Evolutionary conservation across 495 filamentous ascomycete genomes (phyloP).

Genomic region (Podospora pseudoanserina): DNA sequence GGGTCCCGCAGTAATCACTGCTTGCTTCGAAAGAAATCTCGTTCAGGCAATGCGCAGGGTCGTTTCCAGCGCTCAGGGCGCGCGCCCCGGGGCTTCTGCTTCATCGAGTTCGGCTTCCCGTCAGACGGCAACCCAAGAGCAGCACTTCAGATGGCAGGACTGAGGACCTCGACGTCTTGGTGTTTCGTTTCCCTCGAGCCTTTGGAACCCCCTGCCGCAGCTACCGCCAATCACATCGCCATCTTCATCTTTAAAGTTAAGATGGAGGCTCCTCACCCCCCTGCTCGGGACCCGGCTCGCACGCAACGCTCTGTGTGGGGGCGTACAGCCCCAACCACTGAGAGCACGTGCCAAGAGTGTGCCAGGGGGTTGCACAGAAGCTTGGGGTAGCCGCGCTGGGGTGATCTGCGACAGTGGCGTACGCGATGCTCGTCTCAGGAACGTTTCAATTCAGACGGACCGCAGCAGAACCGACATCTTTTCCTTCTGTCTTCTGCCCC

Average conservation of each 20-base stretch:
- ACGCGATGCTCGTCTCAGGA: constrained; percentile 31
- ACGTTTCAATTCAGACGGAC: constrained; percentile 37
- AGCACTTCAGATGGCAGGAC: constrained; percentile 25
- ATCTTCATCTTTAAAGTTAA: constrained; percentile 34
- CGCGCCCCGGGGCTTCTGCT: neutral
- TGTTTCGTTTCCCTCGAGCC: constrained; percentile 27
- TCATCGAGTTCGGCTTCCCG: constrained; percentile 10
- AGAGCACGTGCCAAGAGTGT: constrained; percentile 25
- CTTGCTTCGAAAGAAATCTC: constrained; percentile 5
- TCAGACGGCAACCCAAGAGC: neutral
- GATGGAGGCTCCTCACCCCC: constrained; percentile 28
- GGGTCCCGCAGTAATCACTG: constrained; percentile 27
- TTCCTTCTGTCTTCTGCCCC: neutral
- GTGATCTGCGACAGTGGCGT: constrained; percentile 31
- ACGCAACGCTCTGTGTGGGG: constrained; percentile 7
- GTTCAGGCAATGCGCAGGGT: neutral
- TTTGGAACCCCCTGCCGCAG: neutral
- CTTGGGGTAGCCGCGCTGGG: constrained; percentile 15
- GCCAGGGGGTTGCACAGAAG: constrained; percentile 18
- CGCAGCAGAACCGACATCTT: constrained; percentile 21
- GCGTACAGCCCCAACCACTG: constrained; percentile 21
- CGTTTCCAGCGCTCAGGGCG: constrained; percentile 14
- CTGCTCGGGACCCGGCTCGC: constrained; percentile 30
- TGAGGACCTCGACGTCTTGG: constrained; percentile 5
- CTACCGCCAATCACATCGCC: neutral